Evolutionary conservation across 257 asterid genomes (phyloP).

Genomic region (Nicotiana attenuata): DNA sequence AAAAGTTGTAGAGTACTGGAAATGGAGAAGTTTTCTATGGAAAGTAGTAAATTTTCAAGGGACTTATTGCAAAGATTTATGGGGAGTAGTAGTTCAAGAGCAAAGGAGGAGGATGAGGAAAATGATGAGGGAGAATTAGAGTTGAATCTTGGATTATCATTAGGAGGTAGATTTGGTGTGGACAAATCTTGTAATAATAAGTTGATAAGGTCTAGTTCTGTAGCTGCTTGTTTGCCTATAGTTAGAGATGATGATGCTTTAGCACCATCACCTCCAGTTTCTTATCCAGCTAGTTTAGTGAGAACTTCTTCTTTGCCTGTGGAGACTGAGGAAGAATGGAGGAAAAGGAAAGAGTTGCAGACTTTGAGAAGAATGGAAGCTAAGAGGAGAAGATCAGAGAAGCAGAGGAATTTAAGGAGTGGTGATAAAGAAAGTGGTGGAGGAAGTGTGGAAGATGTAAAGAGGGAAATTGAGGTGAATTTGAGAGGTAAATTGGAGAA

Average conservation of each 20-base stretch:
- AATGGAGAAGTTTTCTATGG: constrained; percentile 60
- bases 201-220: constrained; percentile 61
- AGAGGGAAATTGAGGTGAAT: constrained; percentile 56
- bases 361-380: constrained; percentile 91
- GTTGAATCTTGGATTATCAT: constrained; percentile 89
- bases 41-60: constrained; percentile 46
- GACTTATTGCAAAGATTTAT: constrained; percentile 71
- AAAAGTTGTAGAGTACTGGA: constrained; percentile 21
- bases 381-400: constrained; percentile 82
- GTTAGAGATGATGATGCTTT: constrained; percentile 51
- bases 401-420: constrained; percentile 49
- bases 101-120: constrained; percentile 25
- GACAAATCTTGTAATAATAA: constrained; percentile 49
- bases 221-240: constrained; percentile 66
- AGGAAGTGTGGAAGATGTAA: constrained; percentile 40
- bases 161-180: constrained; percentile 92
- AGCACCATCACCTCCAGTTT: constrained; percentile 30
- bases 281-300: constrained; percentile 31
- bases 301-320: constrained; percentile 85
- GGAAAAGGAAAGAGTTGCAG: constrained; percentile 90
- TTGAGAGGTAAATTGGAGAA: constrained; percentile 54
- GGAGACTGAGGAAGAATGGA: constrained; percentile 90
- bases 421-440: constrained; percentile 38
- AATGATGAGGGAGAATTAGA: constrained; percentile 43
- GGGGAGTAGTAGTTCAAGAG: constrained; percentile 32